These are phyloP conservation scores for Hypoxylon sp. DNA, from an alignment of 2,329 filamentous ascomycete genomes.

Conservation along the genomic window DNA sequence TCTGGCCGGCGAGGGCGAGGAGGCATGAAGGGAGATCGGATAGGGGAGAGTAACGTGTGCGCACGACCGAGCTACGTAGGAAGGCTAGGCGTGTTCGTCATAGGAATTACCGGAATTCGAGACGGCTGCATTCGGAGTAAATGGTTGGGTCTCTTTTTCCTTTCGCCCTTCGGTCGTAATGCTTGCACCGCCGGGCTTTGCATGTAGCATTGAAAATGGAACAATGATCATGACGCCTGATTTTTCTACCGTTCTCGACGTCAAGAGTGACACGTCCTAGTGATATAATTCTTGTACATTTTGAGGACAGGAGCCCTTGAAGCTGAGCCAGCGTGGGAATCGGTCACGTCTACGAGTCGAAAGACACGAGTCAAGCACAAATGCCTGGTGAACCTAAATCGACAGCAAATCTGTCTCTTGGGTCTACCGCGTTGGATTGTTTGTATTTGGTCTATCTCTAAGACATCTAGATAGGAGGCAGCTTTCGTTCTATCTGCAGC, in stretches of 20 bases:
- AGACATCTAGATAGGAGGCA: no score
- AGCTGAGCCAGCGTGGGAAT: background rate
- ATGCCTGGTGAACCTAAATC: no score
- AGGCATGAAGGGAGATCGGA: conserved; percentile 55
- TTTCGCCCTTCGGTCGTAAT: conserved; percentile 45
- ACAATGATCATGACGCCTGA: conserved; percentile 55
- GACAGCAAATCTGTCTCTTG: no score
- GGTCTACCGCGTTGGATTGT: no score
- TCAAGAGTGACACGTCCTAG: background rate
- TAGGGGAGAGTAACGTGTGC: conserved; percentile 39
- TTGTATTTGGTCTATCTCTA: no score
- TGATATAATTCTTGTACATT: background rate
- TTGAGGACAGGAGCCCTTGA: background rate
- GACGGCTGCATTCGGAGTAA: conserved; percentile 54
- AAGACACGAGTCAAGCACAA: background rate
- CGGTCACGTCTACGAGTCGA: background rate
- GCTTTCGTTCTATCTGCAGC: no score
- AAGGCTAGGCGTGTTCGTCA: conserved; percentile 40
- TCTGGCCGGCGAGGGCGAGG: conserved; percentile 75
- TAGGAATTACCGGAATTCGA: conserved; percentile 44
- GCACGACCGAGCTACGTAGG: conserved; percentile 40
- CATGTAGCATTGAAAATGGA: conserved; percentile 66
- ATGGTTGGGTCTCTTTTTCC: conserved; percentile 58
- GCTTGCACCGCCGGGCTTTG: conserved; percentile 46
- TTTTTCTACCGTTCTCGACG: background rate